Percentiles rank a stretch among this genome's conserved stretches.
Conservation (phyloP, 2,329 filamentous ascomycete species). For the Cytospora chrysosperma region DNA sequence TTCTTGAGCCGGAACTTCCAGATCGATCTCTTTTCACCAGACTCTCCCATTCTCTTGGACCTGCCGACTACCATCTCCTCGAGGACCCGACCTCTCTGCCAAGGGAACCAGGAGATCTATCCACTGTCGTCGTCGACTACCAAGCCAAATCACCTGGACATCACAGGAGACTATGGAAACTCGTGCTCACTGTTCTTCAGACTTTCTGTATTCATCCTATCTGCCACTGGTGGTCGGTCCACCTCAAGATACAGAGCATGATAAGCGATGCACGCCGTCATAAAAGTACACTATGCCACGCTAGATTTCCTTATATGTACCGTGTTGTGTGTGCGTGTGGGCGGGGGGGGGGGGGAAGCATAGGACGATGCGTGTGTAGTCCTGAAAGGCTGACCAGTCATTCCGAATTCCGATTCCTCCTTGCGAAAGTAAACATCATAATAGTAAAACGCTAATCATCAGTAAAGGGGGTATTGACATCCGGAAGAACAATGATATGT, state of each 20-base stretch:
- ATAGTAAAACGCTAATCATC: neutral
- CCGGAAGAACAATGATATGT: constrained; percentile 2
- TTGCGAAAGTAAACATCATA: neutral
- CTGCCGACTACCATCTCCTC: no score
- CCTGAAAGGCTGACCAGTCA: neutral
- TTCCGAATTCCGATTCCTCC: neutral
- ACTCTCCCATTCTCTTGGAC: no score
- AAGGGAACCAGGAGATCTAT: no score
- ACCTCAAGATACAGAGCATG: neutral
- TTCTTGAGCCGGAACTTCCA: no score
- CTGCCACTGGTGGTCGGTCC: neutral
- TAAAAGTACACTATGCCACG: neutral
- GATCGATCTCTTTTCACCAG: no score
- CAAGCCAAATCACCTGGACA: no score
- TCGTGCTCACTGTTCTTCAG: neutral
- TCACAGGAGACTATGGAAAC: neutral
- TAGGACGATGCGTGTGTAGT: neutral
- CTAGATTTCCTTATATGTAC: neutral
- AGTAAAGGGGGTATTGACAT: neutral
- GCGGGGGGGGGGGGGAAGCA: neutral
- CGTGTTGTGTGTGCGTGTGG: neutral
- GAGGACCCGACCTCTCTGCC: no score
- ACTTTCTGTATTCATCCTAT: neutral
- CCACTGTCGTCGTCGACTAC: no score
- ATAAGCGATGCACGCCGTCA: neutral